Evolutionary conservation across 495 filamentous ascomycete species (phyloP), one percentile per base, ranked within the genome.

Genomic region (Hypoxylon subgilvum): DNA sequence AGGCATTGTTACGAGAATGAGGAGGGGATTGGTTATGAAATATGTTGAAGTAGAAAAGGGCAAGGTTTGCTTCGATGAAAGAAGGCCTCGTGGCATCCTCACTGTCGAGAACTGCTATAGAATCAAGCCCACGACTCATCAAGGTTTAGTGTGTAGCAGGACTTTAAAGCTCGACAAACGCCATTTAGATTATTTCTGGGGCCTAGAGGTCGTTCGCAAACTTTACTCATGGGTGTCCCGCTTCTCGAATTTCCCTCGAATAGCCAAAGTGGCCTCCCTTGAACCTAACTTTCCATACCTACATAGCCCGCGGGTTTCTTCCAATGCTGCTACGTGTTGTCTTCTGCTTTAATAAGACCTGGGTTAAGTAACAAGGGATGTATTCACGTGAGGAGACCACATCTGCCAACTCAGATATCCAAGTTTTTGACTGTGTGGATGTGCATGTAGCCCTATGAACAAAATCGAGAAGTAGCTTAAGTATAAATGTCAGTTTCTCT

Each of bases 341-440:
- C 36, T 44, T 45, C 31, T 54, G 43, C 13, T 54, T 57, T 54
- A 45, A 40, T 49, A 18, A 23, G 28, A 17, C 30, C 21, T 10
- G 36, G 17, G 31, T n/a, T 3, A 38, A 45, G 54, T 44, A 40
- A 54, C 47, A 53, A 63, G 53, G 42, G 48, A 64, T 59, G 54
- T 44, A 51, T 28, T 49, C 23, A 39, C 21, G 51, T 41, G 40
- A 38, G 53, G 14, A 47, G 60, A 63, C 47, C 42, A 52, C 53
- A 63, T 53, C 48, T 57, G 60, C 53, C 43, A 63, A 28, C 48
- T 44, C 38, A 64, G 49, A 50, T 52, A 49, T 36, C 23, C 4
- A 27, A n/a, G n/a, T n/a, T n/a, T 27, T 23, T 48, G 36, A 31
- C 30, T 17, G 27, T 35, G 12, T 30, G 30, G 41, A 49, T 21